Conservation (phyloP, 2,329 filamentous ascomycete genomes). For the Cladosporium sp. region DNA sequence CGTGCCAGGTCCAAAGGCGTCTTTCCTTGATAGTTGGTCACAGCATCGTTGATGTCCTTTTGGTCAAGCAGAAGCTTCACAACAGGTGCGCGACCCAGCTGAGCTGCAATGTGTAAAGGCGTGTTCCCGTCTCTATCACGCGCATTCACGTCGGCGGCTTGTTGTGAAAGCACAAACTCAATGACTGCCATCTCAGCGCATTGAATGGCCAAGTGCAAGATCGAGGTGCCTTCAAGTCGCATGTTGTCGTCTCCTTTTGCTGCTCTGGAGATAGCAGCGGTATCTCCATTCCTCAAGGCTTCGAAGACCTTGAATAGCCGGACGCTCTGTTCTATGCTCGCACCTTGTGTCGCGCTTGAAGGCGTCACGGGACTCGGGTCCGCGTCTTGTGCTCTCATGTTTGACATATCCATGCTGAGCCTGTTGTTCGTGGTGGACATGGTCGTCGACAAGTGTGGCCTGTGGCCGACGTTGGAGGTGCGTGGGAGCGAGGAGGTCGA, state of each 20-base stretch:
- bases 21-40: conserved; percentile 79
- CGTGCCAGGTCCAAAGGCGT: conserved; percentile 83
- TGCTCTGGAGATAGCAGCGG: conserved; percentile 79
- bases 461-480: conserved; percentile 22
- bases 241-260: conserved; percentile 53
- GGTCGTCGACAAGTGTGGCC: conserved; percentile 33
- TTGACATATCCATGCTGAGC: conserved; percentile 14
- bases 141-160: conserved; percentile 68
- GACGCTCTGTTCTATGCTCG: conserved; percentile 81
- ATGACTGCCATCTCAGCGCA: conserved; percentile 90
- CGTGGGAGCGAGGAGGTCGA: conserved; percentile 3
- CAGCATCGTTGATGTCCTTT: conserved; percentile 78
- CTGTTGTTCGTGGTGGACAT: conserved; percentile 28
- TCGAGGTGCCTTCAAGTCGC: conserved; percentile 73
- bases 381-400: not conserved
- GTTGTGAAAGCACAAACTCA: conserved; percentile 81
- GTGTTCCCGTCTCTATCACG: conserved; percentile 93
- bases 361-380: conserved; percentile 19
- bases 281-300: conserved; percentile 84
- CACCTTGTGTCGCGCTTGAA: conserved; percentile 31
- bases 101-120: conserved; percentile 80
- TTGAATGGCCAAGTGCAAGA: conserved; percentile 90
- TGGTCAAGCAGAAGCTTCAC: conserved; percentile 82
- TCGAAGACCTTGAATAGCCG: conserved; percentile 93
- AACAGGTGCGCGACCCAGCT: conserved; percentile 72